Evolutionary conservation across 2,329 filamentous ascomycete genomes (phyloP).

Genomic region (Leptodontidium sp.): DNA sequence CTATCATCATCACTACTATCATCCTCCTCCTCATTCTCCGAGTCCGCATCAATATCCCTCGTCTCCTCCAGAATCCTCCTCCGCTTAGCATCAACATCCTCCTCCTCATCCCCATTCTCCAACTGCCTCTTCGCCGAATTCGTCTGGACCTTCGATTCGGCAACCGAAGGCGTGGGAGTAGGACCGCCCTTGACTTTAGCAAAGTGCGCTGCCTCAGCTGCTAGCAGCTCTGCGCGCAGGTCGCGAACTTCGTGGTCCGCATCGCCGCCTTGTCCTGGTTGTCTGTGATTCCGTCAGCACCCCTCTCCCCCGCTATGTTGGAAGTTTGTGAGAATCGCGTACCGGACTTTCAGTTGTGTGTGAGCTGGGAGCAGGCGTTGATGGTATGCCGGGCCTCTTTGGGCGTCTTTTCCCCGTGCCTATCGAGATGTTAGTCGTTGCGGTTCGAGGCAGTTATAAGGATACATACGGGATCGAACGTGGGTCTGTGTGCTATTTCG

Average conservation of each 20-base stretch:
- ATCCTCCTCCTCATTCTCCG: slow-evolving; percentile 64
- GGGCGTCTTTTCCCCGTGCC: slow-evolving; percentile 94
- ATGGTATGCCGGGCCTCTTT: slow-evolving; percentile 92
- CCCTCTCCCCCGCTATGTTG: background rate
- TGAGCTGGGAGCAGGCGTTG: slow-evolving; percentile 94
- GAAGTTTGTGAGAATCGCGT: slow-evolving; percentile 42
- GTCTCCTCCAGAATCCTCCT: slow-evolving; percentile 88
- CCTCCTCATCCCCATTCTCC: slow-evolving; percentile 55
- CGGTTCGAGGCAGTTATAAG: background rate
- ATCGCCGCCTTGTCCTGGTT: slow-evolving; percentile 89
- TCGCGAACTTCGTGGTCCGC: slow-evolving; percentile 77
- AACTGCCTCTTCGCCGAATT: slow-evolving; percentile 70
- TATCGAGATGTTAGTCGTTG: slow-evolving; percentile 48
- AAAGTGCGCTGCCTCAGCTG: slow-evolving; percentile 87
- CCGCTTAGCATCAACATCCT: slow-evolving; percentile 80
- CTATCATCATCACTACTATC: slow-evolving; percentile 67
- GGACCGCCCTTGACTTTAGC: slow-evolving; percentile 79
- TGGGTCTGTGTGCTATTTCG: slow-evolving; percentile 77
- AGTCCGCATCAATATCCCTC: slow-evolving; percentile 85
- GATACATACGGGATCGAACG: slow-evolving; percentile 84
- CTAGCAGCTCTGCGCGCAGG: slow-evolving; percentile 86
- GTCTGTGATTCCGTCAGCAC: slow-evolving; percentile 53
- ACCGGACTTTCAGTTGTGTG: slow-evolving; percentile 89
- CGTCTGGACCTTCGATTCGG: slow-evolving; percentile 63
- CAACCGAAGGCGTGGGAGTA: slow-evolving; percentile 48